Conservation (phyloP, 306 rosid species). For the Cercis canadensis region DNA sequence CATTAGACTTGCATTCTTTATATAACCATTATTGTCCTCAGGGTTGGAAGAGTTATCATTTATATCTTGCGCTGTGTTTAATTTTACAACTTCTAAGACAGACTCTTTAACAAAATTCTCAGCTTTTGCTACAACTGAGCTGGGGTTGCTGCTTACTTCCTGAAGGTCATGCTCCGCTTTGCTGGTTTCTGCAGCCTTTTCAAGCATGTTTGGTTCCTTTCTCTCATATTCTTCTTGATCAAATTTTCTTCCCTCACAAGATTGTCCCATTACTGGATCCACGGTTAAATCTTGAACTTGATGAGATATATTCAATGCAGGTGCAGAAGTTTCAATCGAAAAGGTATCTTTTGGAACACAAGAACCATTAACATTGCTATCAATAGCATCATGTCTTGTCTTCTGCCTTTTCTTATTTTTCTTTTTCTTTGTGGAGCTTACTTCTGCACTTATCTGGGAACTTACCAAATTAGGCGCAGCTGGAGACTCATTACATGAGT, state of each 20-base stretch:
- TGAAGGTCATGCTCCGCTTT: constrained; percentile 5
- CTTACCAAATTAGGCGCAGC: not conserved
- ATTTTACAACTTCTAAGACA: constrained; percentile 33
- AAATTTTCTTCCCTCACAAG: constrained; percentile 30
- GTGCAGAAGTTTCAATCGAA: constrained; percentile 28
- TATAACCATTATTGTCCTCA: constrained; percentile 21
- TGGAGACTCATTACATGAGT: constrained; percentile 9
- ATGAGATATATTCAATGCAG: constrained; percentile 35
- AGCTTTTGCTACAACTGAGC: constrained; percentile 34
- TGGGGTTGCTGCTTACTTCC: constrained; percentile 20
- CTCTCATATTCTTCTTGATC: constrained; percentile 30
- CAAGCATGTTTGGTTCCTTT: constrained; percentile 21
- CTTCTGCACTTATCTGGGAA: not conserved
- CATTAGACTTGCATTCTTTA: constrained; percentile 25
- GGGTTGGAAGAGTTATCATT: constrained; percentile 24
- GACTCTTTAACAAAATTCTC: constrained; percentile 25
- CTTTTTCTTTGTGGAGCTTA: constrained; percentile 3
- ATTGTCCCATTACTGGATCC: constrained; percentile 37
- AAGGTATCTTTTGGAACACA: constrained; percentile 30
- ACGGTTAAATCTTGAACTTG: constrained; percentile 27
- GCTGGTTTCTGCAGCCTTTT: constrained; percentile 33
- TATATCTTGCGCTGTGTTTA: constrained; percentile 23
- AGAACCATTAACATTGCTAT: constrained; percentile 36
- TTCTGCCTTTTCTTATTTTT: constrained; percentile 30
- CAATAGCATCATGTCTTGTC: constrained; percentile 9